Evolutionary conservation across 768 basidiomycete genomes (phyloP).

Genomic region (Psilocybe tampanensis): DNA sequence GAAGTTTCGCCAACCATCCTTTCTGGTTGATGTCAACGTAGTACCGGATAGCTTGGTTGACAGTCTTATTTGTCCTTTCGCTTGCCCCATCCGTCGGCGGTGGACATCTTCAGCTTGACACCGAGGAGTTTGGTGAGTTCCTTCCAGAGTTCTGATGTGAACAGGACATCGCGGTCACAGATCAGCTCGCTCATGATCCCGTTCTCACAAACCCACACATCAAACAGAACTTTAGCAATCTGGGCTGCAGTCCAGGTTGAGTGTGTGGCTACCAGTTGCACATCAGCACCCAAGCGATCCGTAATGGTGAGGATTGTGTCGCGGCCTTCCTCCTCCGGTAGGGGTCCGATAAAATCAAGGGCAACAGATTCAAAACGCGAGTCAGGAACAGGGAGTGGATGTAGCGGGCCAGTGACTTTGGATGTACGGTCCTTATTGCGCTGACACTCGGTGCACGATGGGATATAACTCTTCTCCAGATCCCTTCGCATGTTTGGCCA

Average conservation of each 20-base stretch:
- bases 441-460: constrained; percentile 35
- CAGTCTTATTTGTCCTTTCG: constrained; percentile 36
- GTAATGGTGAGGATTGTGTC: neutral
- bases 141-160: neutral
- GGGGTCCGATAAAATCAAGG: constrained; percentile 13
- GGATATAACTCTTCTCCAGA: constrained; percentile 35
- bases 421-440: constrained; percentile 34
- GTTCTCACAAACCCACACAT: neutral
- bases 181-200: neutral
- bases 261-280: neutral
- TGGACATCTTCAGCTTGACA: constrained; percentile 35
- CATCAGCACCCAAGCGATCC: neutral
- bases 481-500: constrained; percentile 38
- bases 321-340: neutral
- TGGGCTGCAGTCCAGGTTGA: neutral
- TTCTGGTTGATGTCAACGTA: constrained; percentile 32
- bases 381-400: constrained; percentile 23
- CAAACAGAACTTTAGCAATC: neutral
- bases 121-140: neutral
- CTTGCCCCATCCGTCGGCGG: constrained; percentile 35
- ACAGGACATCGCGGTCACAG: neutral
- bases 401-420: constrained; percentile 32
- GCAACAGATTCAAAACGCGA: constrained; percentile 7
- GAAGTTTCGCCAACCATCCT: constrained; percentile 32
- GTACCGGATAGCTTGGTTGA: constrained; percentile 30